Percentiles rank a stretch among this genome's conserved stretches.
phyloP scores from a whole-genome alignment of 2,329 filamentous ascomycete species.

The Penicillium sp. region DNA sequence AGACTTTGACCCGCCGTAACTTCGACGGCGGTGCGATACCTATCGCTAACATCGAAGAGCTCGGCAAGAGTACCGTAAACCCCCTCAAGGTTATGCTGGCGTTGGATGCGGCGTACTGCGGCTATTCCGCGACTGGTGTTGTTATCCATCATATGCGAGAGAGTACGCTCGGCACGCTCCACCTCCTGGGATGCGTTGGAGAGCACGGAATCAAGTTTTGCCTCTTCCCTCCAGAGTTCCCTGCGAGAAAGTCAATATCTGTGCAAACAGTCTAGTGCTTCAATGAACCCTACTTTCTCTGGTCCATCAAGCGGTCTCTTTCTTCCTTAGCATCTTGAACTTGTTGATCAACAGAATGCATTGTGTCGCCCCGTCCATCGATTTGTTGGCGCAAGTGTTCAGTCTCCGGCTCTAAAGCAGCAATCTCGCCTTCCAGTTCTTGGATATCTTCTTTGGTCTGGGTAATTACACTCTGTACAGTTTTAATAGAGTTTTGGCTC shows the following conservation, averaged over 20 bases:
- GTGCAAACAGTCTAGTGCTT: neutral
- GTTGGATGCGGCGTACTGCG: slow-evolving; percentile 79
- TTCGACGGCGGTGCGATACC: slow-evolving; percentile 85
- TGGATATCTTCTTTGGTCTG: slow-evolving; percentile 81
- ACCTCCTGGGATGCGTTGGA: slow-evolving; percentile 73
- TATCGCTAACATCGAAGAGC: slow-evolving; percentile 80
- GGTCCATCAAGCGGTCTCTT: slow-evolving; percentile 76
- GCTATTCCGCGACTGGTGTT: slow-evolving; percentile 82
- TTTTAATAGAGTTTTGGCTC: slow-evolving; percentile 70
- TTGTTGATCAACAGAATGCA: slow-evolving; percentile 69
- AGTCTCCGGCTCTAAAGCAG: slow-evolving; percentile 70
- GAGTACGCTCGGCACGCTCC: slow-evolving; percentile 70
- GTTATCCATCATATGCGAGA: slow-evolving; percentile 85
- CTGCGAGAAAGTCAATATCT: slow-evolving; percentile 25
- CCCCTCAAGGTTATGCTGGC: slow-evolving; percentile 74
- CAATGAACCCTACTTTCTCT: slow-evolving; percentile 63
- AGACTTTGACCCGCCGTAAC: slow-evolving; percentile 88
- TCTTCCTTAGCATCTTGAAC: slow-evolving; percentile 75
- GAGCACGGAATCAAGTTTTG: slow-evolving; percentile 77
- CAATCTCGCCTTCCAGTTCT: slow-evolving; percentile 68
- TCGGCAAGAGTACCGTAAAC: slow-evolving; percentile 93
- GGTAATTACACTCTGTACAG: slow-evolving; percentile 78
- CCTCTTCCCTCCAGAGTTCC: slow-evolving; percentile 81
- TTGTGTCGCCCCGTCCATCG: slow-evolving; percentile 74
- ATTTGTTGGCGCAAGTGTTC: slow-evolving; percentile 68